Conservation (phyloP, 75 land plant species). For the Cupressus sempervirens region DNA sequence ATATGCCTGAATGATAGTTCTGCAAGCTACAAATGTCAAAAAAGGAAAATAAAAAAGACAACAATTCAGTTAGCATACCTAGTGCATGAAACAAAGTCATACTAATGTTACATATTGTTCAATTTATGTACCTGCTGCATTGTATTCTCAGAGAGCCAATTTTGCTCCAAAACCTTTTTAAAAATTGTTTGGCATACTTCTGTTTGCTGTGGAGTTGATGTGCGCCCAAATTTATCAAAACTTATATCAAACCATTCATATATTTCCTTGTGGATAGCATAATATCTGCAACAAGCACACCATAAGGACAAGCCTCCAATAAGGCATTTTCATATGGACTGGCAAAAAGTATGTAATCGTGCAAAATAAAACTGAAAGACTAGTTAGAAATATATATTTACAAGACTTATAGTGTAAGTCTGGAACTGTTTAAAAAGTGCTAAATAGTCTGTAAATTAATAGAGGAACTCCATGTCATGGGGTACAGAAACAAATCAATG, state of each 20-base stretch:
- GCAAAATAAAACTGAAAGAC: background rate
- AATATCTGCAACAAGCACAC: constrained; percentile 53
- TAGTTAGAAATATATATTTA: background rate
- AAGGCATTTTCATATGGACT: background rate
- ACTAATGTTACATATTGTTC: background rate
- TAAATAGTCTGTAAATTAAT: background rate
- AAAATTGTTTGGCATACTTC: constrained; percentile 92
- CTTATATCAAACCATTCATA: constrained; percentile 94
- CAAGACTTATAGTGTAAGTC: background rate
- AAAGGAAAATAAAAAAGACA: background rate
- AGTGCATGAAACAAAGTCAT: background rate
- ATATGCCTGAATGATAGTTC: background rate
- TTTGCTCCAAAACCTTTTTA: constrained; percentile 66
- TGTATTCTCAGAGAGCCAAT: constrained; percentile 79
- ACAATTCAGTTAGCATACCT: background rate
- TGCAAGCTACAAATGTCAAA: background rate
- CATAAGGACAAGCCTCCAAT: background rate
- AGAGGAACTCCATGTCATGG: background rate
- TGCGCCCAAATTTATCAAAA: constrained; percentile 94
- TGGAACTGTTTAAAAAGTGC: background rate
- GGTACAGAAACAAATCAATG: background rate
- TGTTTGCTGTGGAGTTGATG: constrained; percentile 89
- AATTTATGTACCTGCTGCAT: constrained; percentile 71
- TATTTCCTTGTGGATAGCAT: constrained; percentile 88
- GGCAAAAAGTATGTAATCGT: background rate